These are phyloP conservation scores for Phialemonium atrogriseum DNA, from an alignment of 2,329 filamentous ascomycete genomes.

Conservation along the genomic window DNA sequence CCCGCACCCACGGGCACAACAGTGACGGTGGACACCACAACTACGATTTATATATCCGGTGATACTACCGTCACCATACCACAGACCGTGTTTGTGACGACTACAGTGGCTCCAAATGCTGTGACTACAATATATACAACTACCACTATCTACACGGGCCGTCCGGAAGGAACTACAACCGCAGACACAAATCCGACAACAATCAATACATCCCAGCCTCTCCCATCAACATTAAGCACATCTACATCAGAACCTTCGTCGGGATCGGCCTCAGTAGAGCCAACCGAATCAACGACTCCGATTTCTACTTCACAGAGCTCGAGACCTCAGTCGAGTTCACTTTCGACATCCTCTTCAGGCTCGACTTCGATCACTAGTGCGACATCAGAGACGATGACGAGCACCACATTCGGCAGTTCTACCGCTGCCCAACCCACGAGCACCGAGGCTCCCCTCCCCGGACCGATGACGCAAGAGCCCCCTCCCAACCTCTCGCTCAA, in stretches of 20 bases:
- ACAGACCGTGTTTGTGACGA: slow-evolving; percentile 10
- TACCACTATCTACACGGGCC: neutral
- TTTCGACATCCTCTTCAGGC: neutral
- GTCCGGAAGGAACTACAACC: neutral
- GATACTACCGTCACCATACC: slow-evolving; percentile 1
- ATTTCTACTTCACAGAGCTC: neutral
- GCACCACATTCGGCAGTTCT: slow-evolving; percentile 3
- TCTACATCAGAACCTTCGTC: neutral
- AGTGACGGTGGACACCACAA: slow-evolving; percentile 5
- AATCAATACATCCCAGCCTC: neutral
- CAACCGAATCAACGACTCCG: neutral
- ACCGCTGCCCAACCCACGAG: slow-evolving; percentile 4
- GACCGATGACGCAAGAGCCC: too few relatives aligned
- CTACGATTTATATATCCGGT: slow-evolving; percentile 6
- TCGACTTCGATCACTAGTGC: slow-evolving; percentile 2
- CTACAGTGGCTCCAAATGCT: slow-evolving; percentile 7
- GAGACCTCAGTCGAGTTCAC: neutral
- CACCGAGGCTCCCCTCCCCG: slow-evolving; percentile 2
- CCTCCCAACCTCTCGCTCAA: slow-evolving; percentile 8
- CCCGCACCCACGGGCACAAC: neutral
- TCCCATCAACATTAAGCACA: slow-evolving; percentile 1
- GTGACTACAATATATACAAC: slow-evolving; percentile 9
- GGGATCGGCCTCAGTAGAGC: neutral
- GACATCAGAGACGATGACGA: neutral
- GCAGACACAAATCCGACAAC: slow-evolving; percentile 1